These are phyloP conservation scores for Macrocybe gigantea DNA, from an alignment of 768 basidiomycete genomes.

Conservation along the genomic window DNA sequence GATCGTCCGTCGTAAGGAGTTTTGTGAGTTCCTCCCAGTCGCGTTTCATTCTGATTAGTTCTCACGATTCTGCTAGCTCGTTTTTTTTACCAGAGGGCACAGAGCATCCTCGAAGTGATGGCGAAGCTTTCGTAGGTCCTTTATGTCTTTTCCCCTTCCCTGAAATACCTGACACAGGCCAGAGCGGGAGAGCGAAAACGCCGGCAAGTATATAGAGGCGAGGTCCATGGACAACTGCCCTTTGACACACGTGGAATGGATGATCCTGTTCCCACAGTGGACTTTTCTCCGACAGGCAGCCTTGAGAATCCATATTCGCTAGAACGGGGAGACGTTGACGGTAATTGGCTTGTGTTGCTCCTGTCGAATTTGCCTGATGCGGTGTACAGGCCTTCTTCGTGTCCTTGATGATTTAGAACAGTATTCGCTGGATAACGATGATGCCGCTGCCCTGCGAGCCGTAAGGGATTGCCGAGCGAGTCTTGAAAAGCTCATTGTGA, in stretches of 20 bases:
- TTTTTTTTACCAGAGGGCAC: constrained; percentile 78
- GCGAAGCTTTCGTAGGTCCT: constrained; percentile 76
- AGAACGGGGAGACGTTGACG: constrained; percentile 67
- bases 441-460: constrained; percentile 44
- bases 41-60: background rate
- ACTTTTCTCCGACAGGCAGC: constrained; percentile 69
- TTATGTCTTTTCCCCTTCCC: constrained; percentile 1
- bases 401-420: constrained; percentile 63
- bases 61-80: constrained; percentile 37
- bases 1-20: constrained; percentile 86
- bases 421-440: constrained; percentile 39
- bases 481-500: constrained; percentile 63
- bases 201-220: constrained; percentile 78
- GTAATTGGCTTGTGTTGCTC: constrained; percentile 33
- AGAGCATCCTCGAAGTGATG: constrained; percentile 80
- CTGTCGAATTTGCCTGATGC: constrained; percentile 7
- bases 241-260: constrained; percentile 82
- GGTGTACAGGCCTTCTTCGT: constrained; percentile 46
- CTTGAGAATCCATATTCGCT: constrained; percentile 61
- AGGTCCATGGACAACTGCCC: constrained; percentile 81
- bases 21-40: constrained; percentile 43
- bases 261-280: constrained; percentile 71
- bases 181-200: constrained; percentile 78
- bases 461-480: constrained; percentile 54
- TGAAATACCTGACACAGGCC: constrained; percentile 2